phyloP scores from a whole-genome alignment of 805 yeast species.

The Lipomyces mesembrius region DNA sequence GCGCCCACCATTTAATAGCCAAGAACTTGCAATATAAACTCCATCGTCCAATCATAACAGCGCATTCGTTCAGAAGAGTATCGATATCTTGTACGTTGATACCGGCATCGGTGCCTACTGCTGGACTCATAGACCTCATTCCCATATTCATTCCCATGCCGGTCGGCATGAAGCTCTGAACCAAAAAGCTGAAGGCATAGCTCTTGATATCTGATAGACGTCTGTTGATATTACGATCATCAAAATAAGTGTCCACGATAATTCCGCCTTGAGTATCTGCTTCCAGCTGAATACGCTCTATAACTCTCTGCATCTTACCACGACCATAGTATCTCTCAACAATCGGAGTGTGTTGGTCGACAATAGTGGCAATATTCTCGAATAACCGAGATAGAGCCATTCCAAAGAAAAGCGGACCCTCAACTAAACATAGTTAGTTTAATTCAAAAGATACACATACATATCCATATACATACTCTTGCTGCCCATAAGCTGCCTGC shows the following conservation, averaged over 20 bases:
- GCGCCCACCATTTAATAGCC: slow-evolving; percentile 37
- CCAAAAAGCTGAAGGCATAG: slow-evolving; percentile 59
- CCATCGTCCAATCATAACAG: slow-evolving; percentile 85
- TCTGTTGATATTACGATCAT: slow-evolving; percentile 64
- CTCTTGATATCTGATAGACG: slow-evolving; percentile 58
- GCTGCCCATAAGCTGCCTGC: slow-evolving; percentile 52
- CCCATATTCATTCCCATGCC: slow-evolving; percentile 34
- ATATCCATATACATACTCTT: slow-evolving; percentile 20
- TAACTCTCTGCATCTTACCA: slow-evolving; percentile 60
- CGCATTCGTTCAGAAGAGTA: slow-evolving; percentile 68
- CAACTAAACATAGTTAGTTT: slow-evolving; percentile 18
- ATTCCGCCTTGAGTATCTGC: slow-evolving; percentile 92
- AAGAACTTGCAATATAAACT: slow-evolving; percentile 56
- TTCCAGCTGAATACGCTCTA: slow-evolving; percentile 78
- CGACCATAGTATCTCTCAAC: slow-evolving; percentile 75
- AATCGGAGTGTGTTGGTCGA: slow-evolving; percentile 82
- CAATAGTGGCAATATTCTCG: slow-evolving; percentile 81
- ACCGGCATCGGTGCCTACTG: slow-evolving; percentile 41
- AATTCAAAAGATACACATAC: background rate
- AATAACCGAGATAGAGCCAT: slow-evolving; percentile 56
- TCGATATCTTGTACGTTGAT: slow-evolving; percentile 66
- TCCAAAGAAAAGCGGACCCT: slow-evolving; percentile 46
- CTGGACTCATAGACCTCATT: slow-evolving; percentile 40
- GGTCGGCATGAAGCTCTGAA: slow-evolving; percentile 43
- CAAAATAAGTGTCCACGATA: slow-evolving; percentile 83